These are phyloP conservation scores for Solanum virginianum DNA, from an alignment of 257 asterid species.

Conservation along the genomic window DNA sequence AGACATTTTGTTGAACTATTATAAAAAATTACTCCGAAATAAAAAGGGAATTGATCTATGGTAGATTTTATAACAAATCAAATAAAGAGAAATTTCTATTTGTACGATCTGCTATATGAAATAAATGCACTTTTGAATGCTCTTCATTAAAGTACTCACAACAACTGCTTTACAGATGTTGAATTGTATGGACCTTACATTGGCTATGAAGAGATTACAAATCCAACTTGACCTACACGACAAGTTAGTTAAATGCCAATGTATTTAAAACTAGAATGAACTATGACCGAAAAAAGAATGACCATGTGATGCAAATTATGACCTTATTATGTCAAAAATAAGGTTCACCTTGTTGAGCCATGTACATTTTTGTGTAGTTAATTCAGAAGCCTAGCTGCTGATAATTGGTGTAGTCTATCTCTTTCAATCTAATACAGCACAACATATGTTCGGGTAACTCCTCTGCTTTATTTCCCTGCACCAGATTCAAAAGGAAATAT, in stretches of 20 bases:
- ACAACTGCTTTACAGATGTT: background rate
- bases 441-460: slow-evolving; percentile 69
- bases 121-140: background rate
- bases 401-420: slow-evolving; percentile 45
- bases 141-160: background rate
- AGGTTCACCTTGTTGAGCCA: background rate
- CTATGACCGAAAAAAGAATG: background rate
- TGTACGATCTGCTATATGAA: background rate
- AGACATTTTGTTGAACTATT: background rate
- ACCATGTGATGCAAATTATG: background rate
- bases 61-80: too few relatives aligned
- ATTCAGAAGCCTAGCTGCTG: slow-evolving; percentile 45
- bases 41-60: too few relatives aligned
- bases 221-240: background rate
- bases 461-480: slow-evolving; percentile 80
- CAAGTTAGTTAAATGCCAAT: background rate
- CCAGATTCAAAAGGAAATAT: background rate
- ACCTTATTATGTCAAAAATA: background rate
- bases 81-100: too few relatives aligned
- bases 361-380: background rate
- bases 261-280: background rate
- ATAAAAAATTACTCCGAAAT: too few relatives aligned
- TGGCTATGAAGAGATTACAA: background rate
- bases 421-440: slow-evolving; percentile 66
- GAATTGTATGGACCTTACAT: background rate